Conservation (phyloP, 768 basidiomycete genomes). For the Kockovaella imperatae region DNA sequence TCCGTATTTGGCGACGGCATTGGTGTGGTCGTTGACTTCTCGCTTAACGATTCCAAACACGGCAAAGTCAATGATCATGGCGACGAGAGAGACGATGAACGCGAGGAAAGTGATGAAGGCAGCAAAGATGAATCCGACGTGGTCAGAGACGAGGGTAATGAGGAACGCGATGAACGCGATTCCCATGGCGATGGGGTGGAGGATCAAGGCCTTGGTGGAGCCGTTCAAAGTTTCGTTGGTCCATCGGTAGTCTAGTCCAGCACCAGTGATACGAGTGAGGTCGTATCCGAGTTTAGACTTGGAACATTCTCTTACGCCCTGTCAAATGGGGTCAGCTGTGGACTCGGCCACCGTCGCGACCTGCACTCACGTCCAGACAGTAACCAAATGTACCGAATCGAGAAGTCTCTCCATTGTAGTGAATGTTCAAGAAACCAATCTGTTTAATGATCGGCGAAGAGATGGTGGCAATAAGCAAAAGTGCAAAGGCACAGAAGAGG, state of each 20-base stretch:
- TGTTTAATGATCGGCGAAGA: conserved; percentile 25
- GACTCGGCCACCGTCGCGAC: too few relatives aligned
- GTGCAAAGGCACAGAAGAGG: conserved; percentile 26
- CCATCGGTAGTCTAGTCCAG: conserved; percentile 5
- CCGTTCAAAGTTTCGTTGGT: conserved; percentile 14
- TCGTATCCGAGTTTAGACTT: conserved; percentile 16
- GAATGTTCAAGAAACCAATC: conserved; percentile 29
- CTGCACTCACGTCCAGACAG: conserved; percentile 16
- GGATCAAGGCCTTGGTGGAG: conserved; percentile 39
- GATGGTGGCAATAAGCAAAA: conserved; percentile 30
- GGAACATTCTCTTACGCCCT: conserved; percentile 8
- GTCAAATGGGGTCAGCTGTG: too few relatives aligned
- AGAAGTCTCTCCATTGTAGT: background rate
- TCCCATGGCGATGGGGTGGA: conserved; percentile 43
- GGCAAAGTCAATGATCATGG: conserved; percentile 41
- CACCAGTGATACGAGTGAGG: conserved; percentile 14
- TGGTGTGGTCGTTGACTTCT: conserved; percentile 20
- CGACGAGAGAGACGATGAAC: conserved; percentile 39
- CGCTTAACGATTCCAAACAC: conserved; percentile 28
- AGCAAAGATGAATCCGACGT: conserved; percentile 40
- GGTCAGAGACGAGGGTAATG: conserved; percentile 36
- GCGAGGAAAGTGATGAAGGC: conserved; percentile 35
- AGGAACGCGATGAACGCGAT: conserved; percentile 43
- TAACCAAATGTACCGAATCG: conserved; percentile 37
- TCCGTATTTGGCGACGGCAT: conserved; percentile 10